Evolutionary conservation across 2,329 filamentous ascomycete species (phyloP).

Genomic region (Phialophora verrucosa): DNA sequence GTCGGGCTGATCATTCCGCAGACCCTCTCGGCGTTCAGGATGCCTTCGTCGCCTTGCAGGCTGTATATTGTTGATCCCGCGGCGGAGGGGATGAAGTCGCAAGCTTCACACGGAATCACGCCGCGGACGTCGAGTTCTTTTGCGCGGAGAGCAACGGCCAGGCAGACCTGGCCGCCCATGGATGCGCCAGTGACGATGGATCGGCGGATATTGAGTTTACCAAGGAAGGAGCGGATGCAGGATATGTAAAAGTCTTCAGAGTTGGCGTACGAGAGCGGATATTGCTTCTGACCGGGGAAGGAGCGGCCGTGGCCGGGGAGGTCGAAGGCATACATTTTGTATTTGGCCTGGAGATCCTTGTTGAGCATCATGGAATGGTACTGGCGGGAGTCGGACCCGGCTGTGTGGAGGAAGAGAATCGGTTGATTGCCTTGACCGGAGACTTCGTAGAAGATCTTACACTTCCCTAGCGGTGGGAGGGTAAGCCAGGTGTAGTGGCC

Average conservation of each 20-base stretch:
- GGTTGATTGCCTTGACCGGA: slow-evolving; percentile 26
- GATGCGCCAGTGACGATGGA: slow-evolving; percentile 29
- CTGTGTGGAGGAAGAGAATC: slow-evolving; percentile 35
- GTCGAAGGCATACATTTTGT: slow-evolving; percentile 35
- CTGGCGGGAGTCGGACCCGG: slow-evolving; percentile 32
- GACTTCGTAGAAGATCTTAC: slow-evolving; percentile 36
- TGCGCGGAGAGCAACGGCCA: slow-evolving; percentile 28
- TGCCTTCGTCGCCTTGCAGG: slow-evolving; percentile 26
- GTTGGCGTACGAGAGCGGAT: slow-evolving; percentile 28
- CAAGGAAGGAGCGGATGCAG: slow-evolving; percentile 27
- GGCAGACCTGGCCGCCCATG: slow-evolving; percentile 34
- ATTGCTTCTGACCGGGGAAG: slow-evolving; percentile 27
- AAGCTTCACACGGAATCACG: slow-evolving; percentile 34
- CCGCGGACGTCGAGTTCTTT: slow-evolving; percentile 26
- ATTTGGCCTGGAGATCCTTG: slow-evolving; percentile 23
- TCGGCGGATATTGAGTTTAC: slow-evolving; percentile 19
- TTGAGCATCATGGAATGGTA: slow-evolving; percentile 35
- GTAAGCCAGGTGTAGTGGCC: slow-evolving; percentile 34
- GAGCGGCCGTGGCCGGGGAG: slow-evolving; percentile 35
- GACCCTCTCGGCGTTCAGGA: slow-evolving; percentile 34
- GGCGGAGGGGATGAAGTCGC: slow-evolving; percentile 28
- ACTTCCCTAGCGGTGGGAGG: slow-evolving; percentile 26
- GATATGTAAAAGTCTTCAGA: slow-evolving; percentile 33
- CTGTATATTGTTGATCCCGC: slow-evolving; percentile 28
- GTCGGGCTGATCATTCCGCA: slow-evolving; percentile 53